phyloP scores from a whole-genome alignment of 257 asterid species.

The Solanum medicagineum region DNA sequence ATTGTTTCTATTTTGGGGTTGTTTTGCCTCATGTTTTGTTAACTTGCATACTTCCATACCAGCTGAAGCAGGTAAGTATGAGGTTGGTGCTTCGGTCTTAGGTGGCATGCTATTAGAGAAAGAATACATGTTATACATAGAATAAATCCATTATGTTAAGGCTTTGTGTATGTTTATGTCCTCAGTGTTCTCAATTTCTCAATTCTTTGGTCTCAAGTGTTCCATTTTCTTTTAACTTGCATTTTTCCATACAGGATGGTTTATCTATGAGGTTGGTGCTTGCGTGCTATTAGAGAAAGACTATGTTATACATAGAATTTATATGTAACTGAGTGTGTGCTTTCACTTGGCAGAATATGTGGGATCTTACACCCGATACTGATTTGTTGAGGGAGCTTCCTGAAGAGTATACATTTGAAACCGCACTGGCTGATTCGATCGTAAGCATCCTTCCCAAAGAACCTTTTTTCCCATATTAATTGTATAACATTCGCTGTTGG shows the following conservation, averaged over 20 bases:
- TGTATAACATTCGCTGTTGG: not conserved
- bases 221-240: not conserved
- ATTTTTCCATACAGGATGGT: slow-evolving; percentile 44
- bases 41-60: too few species aligned
- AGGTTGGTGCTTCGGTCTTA: too few species aligned
- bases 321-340: not conserved
- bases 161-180: slow-evolving; percentile 28
- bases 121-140: too few species aligned
- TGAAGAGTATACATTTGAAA: slow-evolving; percentile 46
- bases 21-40: too few species aligned
- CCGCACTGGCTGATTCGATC: slow-evolving; percentile 76
- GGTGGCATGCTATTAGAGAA: too few species aligned
- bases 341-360: slow-evolving; percentile 48
- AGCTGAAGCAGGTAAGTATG: too few species aligned
- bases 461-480: not conserved
- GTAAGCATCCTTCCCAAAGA: slow-evolving; percentile 23
- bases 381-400: slow-evolving; percentile 63
- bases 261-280: slow-evolving; percentile 44
- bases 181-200: not conserved
- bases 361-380: slow-evolving; percentile 75
- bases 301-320: not conserved
- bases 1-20: too few species aligned
- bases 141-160: slow-evolving; percentile 19
- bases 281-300: not conserved
- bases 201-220: not conserved